These are phyloP conservation scores for Solanum megistacrolobum DNA, from an alignment of 257 asterid species.

Conservation along the genomic window DNA sequence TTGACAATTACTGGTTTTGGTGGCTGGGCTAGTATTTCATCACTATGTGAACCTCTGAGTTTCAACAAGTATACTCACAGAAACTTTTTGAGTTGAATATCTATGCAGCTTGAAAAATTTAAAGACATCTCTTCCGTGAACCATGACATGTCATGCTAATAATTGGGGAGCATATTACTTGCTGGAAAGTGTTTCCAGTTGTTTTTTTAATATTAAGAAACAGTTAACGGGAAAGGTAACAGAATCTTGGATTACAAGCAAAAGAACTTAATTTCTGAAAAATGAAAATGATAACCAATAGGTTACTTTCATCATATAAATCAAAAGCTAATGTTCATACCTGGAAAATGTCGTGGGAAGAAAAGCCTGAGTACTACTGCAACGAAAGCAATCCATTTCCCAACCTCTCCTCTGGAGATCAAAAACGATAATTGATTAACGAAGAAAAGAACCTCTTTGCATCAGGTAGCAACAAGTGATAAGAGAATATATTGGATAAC, in stretches of 20 bases:
- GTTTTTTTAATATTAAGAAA: background rate
- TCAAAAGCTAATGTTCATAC: conserved; percentile 10
- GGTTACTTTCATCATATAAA: background rate
- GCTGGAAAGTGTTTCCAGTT: background rate
- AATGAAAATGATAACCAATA: background rate
- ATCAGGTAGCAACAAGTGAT: background rate
- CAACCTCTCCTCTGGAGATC: conserved; percentile 70
- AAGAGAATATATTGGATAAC: background rate
- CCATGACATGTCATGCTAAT: background rate
- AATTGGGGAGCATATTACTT: background rate
- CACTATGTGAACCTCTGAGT: background rate
- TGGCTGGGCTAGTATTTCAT: background rate
- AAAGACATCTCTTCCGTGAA: background rate
- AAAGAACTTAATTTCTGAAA: background rate
- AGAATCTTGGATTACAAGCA: background rate
- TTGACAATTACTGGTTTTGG: background rate
- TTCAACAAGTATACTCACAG: background rate
- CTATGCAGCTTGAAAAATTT: background rate
- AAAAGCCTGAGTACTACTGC: conserved; percentile 88
- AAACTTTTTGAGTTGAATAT: background rate
- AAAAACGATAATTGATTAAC: background rate
- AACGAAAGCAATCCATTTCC: conserved; percentile 74
- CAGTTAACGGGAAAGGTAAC: background rate
- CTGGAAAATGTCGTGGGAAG: conserved; percentile 95
- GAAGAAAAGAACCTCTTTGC: background rate